These are phyloP conservation scores for Termitomyces bulborhizus DNA, from an alignment of 768 basidiomycete genomes.

Conservation along the genomic window DNA sequence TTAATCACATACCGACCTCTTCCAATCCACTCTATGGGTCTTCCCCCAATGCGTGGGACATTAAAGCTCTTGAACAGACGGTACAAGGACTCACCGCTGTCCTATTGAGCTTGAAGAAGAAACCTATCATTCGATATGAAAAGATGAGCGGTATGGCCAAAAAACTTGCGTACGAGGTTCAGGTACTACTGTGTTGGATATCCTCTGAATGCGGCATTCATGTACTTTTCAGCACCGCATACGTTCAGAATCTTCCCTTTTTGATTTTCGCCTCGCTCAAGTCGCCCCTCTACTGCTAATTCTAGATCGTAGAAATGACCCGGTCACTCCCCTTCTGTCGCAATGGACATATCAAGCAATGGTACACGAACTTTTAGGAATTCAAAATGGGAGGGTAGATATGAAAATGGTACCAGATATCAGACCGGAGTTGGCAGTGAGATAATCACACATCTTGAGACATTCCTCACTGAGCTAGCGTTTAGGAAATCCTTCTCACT, in stretches of 20 bases:
- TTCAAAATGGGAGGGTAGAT: constrained; percentile 91
- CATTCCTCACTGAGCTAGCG: constrained; percentile 2
- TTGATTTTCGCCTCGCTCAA: constrained; percentile 89
- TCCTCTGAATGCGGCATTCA: background rate
- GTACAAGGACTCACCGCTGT: constrained; percentile 81
- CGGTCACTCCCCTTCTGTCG: constrained; percentile 90
- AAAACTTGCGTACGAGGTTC: constrained; percentile 81
- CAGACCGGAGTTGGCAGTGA: constrained; percentile 75
- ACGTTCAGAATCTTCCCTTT: constrained; percentile 74
- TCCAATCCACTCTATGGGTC: constrained; percentile 66
- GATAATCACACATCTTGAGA: constrained; percentile 15
- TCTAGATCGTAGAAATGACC: constrained; percentile 93
- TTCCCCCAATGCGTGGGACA: constrained; percentile 68
- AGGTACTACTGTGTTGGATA: constrained; percentile 46
- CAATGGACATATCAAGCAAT: constrained; percentile 99
- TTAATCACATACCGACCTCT: constrained; percentile 67
- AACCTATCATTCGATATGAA: constrained; percentile 91
- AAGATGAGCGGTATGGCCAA: constrained; percentile 89
- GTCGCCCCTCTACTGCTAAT: constrained; percentile 87
- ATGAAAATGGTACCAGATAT: constrained; percentile 81
- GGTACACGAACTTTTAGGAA: constrained; percentile 94
- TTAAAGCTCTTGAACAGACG: constrained; percentile 65
- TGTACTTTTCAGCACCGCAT: constrained; percentile 57
- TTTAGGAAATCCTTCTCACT: constrained; percentile 89
- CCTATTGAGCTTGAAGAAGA: constrained; percentile 92